A percentile compares a stretch with the other conserved stretches of the same genome.
phyloP scores from a whole-genome alignment of 1,284 basidiomycete species.

The Pholiota adiposa region DNA sequence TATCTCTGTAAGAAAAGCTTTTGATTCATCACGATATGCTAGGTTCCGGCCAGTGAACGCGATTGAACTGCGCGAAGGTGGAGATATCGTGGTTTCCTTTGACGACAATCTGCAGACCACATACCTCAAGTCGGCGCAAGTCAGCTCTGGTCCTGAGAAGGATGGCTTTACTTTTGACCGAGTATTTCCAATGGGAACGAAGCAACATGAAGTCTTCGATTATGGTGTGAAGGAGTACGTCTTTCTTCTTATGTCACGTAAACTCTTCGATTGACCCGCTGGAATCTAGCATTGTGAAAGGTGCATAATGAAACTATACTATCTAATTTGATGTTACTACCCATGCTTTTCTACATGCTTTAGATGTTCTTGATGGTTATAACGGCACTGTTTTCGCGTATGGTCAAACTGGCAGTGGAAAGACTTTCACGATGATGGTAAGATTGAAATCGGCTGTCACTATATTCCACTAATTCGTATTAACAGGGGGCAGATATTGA shows the following conservation, averaged over 20 bases:
- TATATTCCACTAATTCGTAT: slow-evolving; percentile 10
- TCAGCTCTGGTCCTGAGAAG: slow-evolving; percentile 77
- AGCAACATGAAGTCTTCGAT: slow-evolving; percentile 96
- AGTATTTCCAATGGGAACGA: slow-evolving; percentile 92
- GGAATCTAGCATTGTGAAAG: slow-evolving; percentile 72
- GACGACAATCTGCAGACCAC: slow-evolving; percentile 86
- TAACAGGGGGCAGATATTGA: slow-evolving; percentile 95
- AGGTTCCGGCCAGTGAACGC: slow-evolving; percentile 97
- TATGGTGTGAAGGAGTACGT: slow-evolving; percentile 97
- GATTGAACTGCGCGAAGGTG: slow-evolving; percentile 88
- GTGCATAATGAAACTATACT: slow-evolving; percentile 37
- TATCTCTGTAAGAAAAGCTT: slow-evolving; percentile 8
- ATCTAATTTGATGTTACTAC: neutral
- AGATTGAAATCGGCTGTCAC: slow-evolving; percentile 24
- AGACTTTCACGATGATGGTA: slow-evolving; percentile 98
- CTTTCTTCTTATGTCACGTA: slow-evolving; percentile 8
- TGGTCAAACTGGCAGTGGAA: slow-evolving; percentile 97
- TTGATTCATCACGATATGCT: slow-evolving; percentile 8
- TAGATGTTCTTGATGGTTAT: slow-evolving; percentile 98
- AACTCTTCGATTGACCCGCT: slow-evolving; percentile 14
- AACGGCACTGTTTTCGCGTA: slow-evolving; percentile 99
- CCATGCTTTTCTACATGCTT: neutral
- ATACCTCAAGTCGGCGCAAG: slow-evolving; percentile 72
- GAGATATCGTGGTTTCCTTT: slow-evolving; percentile 92
- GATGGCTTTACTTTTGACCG: slow-evolving; percentile 98